Evolutionary conservation across 768 basidiomycete species (phyloP).

Genomic region (Kwoniella pini): DNA sequence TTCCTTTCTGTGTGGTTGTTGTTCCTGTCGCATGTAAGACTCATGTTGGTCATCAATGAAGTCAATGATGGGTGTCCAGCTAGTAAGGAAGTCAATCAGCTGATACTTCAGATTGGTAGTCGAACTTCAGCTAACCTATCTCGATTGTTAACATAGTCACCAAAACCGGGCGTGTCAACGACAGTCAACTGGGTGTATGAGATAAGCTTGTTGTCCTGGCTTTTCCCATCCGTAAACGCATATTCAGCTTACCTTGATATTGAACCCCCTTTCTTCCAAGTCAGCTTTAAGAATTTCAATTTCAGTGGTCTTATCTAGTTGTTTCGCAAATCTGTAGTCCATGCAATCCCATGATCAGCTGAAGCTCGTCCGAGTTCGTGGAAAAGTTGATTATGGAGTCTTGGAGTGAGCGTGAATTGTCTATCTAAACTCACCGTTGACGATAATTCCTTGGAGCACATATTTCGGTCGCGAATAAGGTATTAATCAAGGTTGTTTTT

Average conservation of each 20-base stretch:
- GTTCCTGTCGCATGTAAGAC: constrained; percentile 78
- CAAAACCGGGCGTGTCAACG: constrained; percentile 98
- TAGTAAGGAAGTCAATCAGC: constrained; percentile 16
- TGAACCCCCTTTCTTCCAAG: constrained; percentile 98
- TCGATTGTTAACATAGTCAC: constrained; percentile 99
- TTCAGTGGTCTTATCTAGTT: constrained; percentile 97
- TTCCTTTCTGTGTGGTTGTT: constrained; percentile 91
- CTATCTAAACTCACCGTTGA: constrained; percentile 34
- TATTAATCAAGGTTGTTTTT: constrained; percentile 98
- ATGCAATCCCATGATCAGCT: not conserved
- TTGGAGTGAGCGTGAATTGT: not conserved
- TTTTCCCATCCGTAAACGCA: not conserved
- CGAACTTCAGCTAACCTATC: constrained; percentile 63
- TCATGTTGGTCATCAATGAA: constrained; percentile 66
- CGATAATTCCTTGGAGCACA: constrained; percentile 87
- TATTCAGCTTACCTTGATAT: constrained; percentile 64
- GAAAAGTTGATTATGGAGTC: too few species aligned
- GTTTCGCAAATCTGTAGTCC: constrained; percentile 64
- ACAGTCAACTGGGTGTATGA: constrained; percentile 70
- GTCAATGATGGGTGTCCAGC: constrained; percentile 95
- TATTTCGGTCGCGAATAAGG: constrained; percentile 96
- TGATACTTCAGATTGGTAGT: not conserved
- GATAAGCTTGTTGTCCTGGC: not conserved
- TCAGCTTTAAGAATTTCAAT: constrained; percentile 99
- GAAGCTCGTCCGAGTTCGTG: too few species aligned